Base-by-base conservation (phyloP, 1,284 basidiomycete species). In the Sporisorium scitamineum region DNA sequence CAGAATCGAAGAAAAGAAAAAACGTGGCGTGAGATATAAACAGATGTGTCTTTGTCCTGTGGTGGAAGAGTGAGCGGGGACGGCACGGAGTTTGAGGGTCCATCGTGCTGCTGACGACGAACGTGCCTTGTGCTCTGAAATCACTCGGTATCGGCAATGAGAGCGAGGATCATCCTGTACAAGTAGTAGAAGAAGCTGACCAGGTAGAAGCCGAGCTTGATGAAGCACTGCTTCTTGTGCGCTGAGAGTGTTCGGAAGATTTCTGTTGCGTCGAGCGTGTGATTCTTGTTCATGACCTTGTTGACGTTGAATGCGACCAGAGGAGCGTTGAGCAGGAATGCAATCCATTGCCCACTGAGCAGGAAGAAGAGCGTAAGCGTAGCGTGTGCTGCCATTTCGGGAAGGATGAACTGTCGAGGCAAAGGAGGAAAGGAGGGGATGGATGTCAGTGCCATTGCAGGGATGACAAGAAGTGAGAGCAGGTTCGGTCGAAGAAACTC, bases 221-320 rank as follows among this genome's bases (percentile, higher is more conserved):
- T 65, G 85, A 99, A 98, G 82, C 92, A 81, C 41, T 77, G 95
- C 86, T 95, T 97, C 88, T 99, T 99, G 87, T 98, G 97, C 44
- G 89, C 91, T 18, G 92, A 91, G 51, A 99, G 87, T 71, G 96
- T 96, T 78, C 97, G 90, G 90, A 99, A 99, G 82, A 99, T 99
- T 87, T 99, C 97, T 32, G 97, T 99, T 58, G 96, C 96, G 86
- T 99, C 96, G 85, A 97, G 96, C 93, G 97, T 96, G 87, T 98
- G 95, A 84, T 93, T 93, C 84, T 95, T 95, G 86, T 92, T 92
- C 84, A 93, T 90, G 84, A 98, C 94, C 94, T 98, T 99, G 89
- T 97, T 96, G 75, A 92, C 92, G 82, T 99, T 98, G 87, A 90
- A 98, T 24, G 90, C 91, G 52, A 99, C 89, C 56, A 99, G 89